phyloP scores from a whole-genome alignment of 2,329 filamentous ascomycete species.

The Fusarium sambucinum region DNA sequence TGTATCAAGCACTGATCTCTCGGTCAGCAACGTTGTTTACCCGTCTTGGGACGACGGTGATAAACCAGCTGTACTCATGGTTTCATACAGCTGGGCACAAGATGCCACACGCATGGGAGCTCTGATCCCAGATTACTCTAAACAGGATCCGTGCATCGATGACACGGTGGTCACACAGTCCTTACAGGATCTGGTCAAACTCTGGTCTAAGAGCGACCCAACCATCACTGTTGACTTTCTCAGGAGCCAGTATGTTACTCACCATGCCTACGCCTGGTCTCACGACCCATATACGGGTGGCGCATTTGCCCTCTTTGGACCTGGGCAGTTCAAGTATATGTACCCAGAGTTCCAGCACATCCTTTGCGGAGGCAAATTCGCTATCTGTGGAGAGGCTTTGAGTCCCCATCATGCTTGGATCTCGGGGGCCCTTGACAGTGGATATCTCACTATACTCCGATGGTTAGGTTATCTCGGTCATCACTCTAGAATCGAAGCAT shows the following conservation, averaged over 20 bases:
- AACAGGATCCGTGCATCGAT: slow-evolving; percentile 1
- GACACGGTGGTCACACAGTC: slow-evolving; percentile 21
- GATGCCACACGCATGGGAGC: slow-evolving; percentile 36
- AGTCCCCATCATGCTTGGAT: slow-evolving; percentile 57
- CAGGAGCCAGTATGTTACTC: slow-evolving; percentile 16
- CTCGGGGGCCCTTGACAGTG: slow-evolving; percentile 54
- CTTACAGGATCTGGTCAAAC: slow-evolving; percentile 23
- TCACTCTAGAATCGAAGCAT: not conserved
- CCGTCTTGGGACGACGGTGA: slow-evolving; percentile 28
- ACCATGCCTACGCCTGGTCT: slow-evolving; percentile 56
- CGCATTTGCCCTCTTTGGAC: slow-evolving; percentile 57
- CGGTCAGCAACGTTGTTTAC: slow-evolving; percentile 25
- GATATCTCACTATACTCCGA: slow-evolving; percentile 27
- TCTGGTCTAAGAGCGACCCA: slow-evolving; percentile 7
- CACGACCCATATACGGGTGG: slow-evolving; percentile 52
- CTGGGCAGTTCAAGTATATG: slow-evolving; percentile 55
- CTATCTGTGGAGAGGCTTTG: slow-evolving; percentile 54
- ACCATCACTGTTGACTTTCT: slow-evolving; percentile 7
- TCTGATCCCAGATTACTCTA: slow-evolving; percentile 17
- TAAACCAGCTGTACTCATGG: slow-evolving; percentile 19
- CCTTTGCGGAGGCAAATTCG: slow-evolving; percentile 47
- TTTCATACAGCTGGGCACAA: slow-evolving; percentile 37
- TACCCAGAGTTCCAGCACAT: slow-evolving; percentile 50
- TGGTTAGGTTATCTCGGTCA: not conserved
- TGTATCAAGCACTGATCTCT: slow-evolving; percentile 6